Evolutionary conservation across 148 eudicot species (phyloP), one percentile per base, ranked within the genome.

Genomic region (Cornus kousa): DNA sequence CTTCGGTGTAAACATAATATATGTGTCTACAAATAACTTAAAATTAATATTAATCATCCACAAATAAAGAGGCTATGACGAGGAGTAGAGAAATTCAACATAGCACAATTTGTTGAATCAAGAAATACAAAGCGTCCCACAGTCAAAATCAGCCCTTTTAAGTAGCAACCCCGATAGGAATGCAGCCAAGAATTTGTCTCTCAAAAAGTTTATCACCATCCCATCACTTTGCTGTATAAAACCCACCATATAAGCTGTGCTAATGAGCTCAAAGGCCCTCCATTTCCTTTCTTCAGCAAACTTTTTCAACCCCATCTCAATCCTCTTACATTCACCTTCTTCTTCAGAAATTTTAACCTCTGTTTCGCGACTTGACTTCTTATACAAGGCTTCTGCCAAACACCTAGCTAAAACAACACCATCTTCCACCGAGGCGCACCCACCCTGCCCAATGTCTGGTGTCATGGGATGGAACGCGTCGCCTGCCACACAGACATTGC

Each of bases 391-490:
- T 48, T 83, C 28, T 0, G 82, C 92, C 12, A 91, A 80, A 48
- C 87, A 81, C 74, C 81, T 78, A 19, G 87, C 92, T 4, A 91
- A 68, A 76, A 85, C 66, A 24, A 91, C 76, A 0, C 89, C 88
- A 22, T 91, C 94, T 57, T 91, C 94, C 13, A 91, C 71, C 2
- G 94, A 86, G 0, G 86, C 71, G 9, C 94, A 86, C 24, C 81
- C 94, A 3, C 94, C 94, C 77, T 91, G 94, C 62, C 89, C 94
- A 4, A 91, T 48, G 71, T 89, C 92, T 1, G 94, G 94, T 73
- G 94, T 89, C 92, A 89, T 87, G 6, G 92, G 87, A 59, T 91
- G 94, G 64, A 78, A 78, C 2, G 94, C 94, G 53, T 91, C 94
- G 0, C 94, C 94, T 1, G 82, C 82, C 14, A 89, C 86, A 32